Evolutionary conservation across 352 stramenopile genomes (phyloP), one percentile per base, ranked within the genome.

Genomic region (Halophytophthora batemanensis): DNA sequence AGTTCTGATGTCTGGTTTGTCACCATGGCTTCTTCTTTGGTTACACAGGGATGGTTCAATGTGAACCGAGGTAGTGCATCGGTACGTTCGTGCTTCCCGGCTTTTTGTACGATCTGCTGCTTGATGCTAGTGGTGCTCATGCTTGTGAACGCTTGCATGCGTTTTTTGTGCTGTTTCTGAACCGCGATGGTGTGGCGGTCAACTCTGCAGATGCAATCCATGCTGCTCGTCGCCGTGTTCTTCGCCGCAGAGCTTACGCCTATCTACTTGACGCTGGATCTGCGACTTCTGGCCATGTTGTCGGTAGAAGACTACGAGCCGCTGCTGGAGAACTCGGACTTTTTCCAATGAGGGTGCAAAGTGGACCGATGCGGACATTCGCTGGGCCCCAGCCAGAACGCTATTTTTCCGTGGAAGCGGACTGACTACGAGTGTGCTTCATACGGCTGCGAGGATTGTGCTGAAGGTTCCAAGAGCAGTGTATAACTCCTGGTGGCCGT

Each of bases 221-320:
- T 93, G 83, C 52, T 92, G 5, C 61, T 93, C 14, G 83, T 93
- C 13, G 77, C 75, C 0, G 79, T 93, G 18, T 93, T 93, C 53
- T 78, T 90, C 49, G 67, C 69, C 4, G 78, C 81, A 1, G 83
- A 93, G 60, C 67, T 93, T 22, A 79, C 82, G 2, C 83, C 83
- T 2, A 86, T 93, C 22, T 91, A 91, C 54, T 56, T 89, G 38
- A 90, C 70, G 31, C 74, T 93, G 6, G 83, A 93, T 53, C 72
- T 79, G 19, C 60, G 79, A 15, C 51, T 93, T 18, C 64, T 93
- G 17, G 74, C 75, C 8, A 87, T 93, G 78, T 64, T 93, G 12
- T 92, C 81, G 4, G 69, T 91, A 10, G 83, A 93, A 46, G 72
- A 91, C 23, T 92, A 92, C 53, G 74, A 90, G 18, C 77, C 76